A percentile compares a stretch with the other conserved stretches of the same genome.
Evolutionary conservation across 2,329 filamentous ascomycete species (phyloP).

Genomic region (Sarocladiaceae sp.): DNA sequence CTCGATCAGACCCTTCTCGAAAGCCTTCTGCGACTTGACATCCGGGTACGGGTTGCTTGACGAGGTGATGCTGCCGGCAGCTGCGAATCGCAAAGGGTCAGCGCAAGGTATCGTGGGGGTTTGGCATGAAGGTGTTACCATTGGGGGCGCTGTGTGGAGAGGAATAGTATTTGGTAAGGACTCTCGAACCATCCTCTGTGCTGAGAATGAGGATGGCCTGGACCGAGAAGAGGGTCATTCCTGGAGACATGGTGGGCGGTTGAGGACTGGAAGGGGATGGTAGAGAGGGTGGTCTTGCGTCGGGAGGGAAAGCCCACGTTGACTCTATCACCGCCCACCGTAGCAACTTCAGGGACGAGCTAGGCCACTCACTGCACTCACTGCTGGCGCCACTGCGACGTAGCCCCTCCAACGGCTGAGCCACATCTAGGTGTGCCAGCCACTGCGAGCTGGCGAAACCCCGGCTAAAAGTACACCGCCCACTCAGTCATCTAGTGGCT

Average conservation of each 20-base stretch:
- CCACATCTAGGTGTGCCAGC: too few relatives aligned
- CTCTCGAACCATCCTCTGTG: slow-evolving; percentile 81
- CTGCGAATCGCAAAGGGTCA: slow-evolving; percentile 28
- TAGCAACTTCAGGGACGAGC: too few relatives aligned
- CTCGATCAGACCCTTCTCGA: slow-evolving; percentile 91
- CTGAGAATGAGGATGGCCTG: slow-evolving; percentile 74
- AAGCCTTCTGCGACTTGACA: slow-evolving; percentile 88
- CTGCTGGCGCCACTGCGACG: too few relatives aligned
- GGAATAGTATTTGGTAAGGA: slow-evolving; percentile 90
- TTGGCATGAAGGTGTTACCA: slow-evolving; percentile 20
- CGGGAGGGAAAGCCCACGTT: slow-evolving; percentile 6
- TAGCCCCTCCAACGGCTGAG: too few relatives aligned
- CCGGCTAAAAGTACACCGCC: too few relatives aligned
- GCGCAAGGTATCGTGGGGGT: slow-evolving; percentile 15
- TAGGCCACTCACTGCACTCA: too few relatives aligned
- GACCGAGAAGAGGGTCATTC: slow-evolving; percentile 69
- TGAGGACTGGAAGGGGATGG: too few relatives aligned
- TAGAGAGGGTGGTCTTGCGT: background rate
- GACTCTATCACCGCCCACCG: too few relatives aligned
- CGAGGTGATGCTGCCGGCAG: slow-evolving; percentile 35
- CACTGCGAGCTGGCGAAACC: too few relatives aligned
- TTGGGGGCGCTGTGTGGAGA: slow-evolving; percentile 46
- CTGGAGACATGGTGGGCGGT: slow-evolving; percentile 55
- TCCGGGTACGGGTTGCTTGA: slow-evolving; percentile 73
- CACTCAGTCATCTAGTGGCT: too few relatives aligned